Percentiles rank a stretch among this genome's conserved stretches.
Conservation (phyloP, 768 basidiomycete genomes). For the Gloeostereum incarnatum region DNA sequence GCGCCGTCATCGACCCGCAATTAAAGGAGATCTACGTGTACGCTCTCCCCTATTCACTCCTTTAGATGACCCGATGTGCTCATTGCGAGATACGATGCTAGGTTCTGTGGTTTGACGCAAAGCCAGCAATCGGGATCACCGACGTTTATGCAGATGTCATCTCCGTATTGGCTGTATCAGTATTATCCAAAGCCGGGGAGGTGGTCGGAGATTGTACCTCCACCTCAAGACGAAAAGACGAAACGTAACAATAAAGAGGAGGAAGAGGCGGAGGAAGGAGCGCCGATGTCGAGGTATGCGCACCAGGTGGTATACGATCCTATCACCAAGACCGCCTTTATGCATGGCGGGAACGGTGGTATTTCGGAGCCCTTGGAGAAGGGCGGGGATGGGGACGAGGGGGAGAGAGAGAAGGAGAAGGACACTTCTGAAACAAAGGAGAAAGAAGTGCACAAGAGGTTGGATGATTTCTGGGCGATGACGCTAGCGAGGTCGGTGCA, state of each 20-base stretch:
- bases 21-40: constrained; percentile 69
- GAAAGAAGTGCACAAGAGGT: constrained; percentile 29
- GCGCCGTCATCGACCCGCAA: constrained; percentile 58
- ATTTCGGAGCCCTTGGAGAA: constrained; percentile 11
- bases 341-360: constrained; percentile 77
- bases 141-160: constrained; percentile 33
- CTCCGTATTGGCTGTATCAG: constrained; percentile 61
- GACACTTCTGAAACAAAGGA: constrained; percentile 14
- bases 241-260: constrained; percentile 7
- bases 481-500: constrained; percentile 45
- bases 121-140: constrained; percentile 24
- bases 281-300: constrained; percentile 61
- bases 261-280: constrained; percentile 14
- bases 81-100: too few relatives aligned
- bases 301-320: constrained; percentile 74
- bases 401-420: constrained; percentile 12
- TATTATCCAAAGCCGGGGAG: constrained; percentile 51
- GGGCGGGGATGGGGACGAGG: constrained; percentile 6
- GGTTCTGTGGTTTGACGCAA: constrained; percentile 55
- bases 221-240: constrained; percentile 10
- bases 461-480: constrained; percentile 81
- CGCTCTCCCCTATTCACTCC: not conserved
- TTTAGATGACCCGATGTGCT: too few relatives aligned
- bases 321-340: constrained; percentile 40
- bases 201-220: constrained; percentile 53